Evolutionary conservation across 352 stramenopile genomes (phyloP).

Genomic region (Pythium aristosporum): DNA sequence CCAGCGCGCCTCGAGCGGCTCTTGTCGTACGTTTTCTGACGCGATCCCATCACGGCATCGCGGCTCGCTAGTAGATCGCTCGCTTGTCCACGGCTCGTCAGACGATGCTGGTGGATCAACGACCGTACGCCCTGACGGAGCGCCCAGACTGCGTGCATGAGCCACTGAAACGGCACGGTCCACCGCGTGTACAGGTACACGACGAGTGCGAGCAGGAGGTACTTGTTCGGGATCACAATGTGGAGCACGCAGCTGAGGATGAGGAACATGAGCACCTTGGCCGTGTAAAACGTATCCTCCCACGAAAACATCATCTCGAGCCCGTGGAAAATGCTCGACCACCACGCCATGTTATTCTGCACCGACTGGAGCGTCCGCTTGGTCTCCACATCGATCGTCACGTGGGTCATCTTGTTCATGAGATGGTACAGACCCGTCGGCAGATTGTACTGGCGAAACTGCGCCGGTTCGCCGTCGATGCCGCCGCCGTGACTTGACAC

Average conservation of each 20-base stretch:
- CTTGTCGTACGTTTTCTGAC: slow-evolving; percentile 35
- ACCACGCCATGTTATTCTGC: slow-evolving; percentile 90
- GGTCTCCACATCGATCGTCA: slow-evolving; percentile 82
- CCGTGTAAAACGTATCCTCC: slow-evolving; percentile 87
- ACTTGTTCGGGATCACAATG: slow-evolving; percentile 85
- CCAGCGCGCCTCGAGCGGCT: slow-evolving; percentile 48
- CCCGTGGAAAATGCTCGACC: slow-evolving; percentile 78
- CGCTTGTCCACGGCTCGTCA: slow-evolving; percentile 59
- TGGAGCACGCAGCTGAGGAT: slow-evolving; percentile 85
- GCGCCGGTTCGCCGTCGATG: slow-evolving; percentile 36
- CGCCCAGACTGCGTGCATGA: slow-evolving; percentile 65
- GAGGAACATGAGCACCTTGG: slow-evolving; percentile 75
- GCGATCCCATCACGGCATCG: slow-evolving; percentile 31
- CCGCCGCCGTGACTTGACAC: slow-evolving; percentile 27
- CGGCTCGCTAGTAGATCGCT: slow-evolving; percentile 39
- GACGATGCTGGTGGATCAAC: slow-evolving; percentile 74
- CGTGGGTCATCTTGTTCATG: slow-evolving; percentile 90
- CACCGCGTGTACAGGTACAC: slow-evolving; percentile 80
- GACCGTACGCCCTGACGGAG: slow-evolving; percentile 67
- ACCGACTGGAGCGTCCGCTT: slow-evolving; percentile 82
- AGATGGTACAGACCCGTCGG: slow-evolving; percentile 82
- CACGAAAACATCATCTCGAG: slow-evolving; percentile 89
- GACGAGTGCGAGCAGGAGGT: slow-evolving; percentile 69
- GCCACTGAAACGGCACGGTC: slow-evolving; percentile 77
- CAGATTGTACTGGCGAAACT: slow-evolving; percentile 80